phyloP scores from a whole-genome alignment of 2,329 filamentous ascomycete genomes.

The Penicillium sp. region DNA sequence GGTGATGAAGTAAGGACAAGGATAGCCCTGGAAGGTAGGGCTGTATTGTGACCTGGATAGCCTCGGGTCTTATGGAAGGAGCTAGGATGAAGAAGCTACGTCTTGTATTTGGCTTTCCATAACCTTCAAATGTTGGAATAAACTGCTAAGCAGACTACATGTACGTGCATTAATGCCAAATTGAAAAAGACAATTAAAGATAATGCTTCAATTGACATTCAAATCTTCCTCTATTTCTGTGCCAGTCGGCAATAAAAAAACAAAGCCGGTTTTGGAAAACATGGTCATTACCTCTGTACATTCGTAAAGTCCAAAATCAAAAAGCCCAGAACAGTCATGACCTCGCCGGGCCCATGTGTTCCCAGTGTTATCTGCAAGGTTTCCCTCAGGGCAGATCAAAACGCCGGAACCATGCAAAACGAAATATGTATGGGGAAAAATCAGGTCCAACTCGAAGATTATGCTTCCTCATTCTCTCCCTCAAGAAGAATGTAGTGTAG shows the following conservation, averaged over 20 bases:
- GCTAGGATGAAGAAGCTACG: conserved; percentile 1
- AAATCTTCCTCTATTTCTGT: conserved; percentile 26
- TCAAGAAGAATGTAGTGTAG: conserved; percentile 88
- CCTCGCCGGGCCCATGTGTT: conserved; percentile 7
- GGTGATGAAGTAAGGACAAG: conserved; percentile 2
- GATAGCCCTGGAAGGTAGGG: background rate
- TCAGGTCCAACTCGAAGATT: conserved; percentile 12
- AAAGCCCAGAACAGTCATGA: background rate
- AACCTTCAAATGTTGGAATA: no score
- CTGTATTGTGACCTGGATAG: background rate
- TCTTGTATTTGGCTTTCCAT: no score
- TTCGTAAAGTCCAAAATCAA: conserved; percentile 20
- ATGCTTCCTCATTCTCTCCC: conserved; percentile 62
- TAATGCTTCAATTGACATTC: conserved; percentile 20
- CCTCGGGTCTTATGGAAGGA: background rate
- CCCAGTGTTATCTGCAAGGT: background rate
- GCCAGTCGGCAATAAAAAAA: conserved; percentile 18
- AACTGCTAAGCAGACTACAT: no score
- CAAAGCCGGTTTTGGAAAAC: conserved; percentile 18
- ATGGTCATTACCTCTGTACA: conserved; percentile 32
- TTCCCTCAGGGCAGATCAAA: conserved; percentile 16
- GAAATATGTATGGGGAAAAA: conserved; percentile 22
- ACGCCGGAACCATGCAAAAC: conserved; percentile 38
- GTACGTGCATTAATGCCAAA: no score
- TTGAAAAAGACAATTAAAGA: no score